Evolutionary conservation across 805 yeast species (phyloP).

Genomic region (Hanseniaspora mollemarum): DNA sequence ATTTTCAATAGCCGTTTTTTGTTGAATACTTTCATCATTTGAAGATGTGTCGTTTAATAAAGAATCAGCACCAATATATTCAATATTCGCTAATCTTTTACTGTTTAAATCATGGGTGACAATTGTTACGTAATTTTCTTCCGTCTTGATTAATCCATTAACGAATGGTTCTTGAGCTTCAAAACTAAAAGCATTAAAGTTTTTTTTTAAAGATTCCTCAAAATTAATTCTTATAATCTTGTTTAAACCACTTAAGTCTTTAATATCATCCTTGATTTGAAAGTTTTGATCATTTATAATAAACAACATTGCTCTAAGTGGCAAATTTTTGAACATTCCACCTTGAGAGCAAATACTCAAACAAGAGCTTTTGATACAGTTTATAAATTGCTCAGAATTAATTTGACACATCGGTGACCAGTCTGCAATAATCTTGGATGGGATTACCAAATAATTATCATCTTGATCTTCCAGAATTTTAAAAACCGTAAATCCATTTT

Average conservation of each 20-base stretch:
- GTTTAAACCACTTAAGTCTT: conserved; percentile 13
- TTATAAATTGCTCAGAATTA: conserved; percentile 5
- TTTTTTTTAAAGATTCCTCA: conserved; percentile 7
- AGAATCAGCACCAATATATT: conserved; percentile 57
- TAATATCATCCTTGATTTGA: conserved; percentile 17
- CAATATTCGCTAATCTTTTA: conserved; percentile 62
- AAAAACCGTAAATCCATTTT: not conserved
- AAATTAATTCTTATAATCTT: conserved; percentile 4
- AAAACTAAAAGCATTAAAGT: conserved; percentile 26
- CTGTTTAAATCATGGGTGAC: conserved; percentile 78
- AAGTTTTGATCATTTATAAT: conserved; percentile 28
- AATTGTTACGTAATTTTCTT: conserved; percentile 63
- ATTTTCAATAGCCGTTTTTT: conserved; percentile 50
- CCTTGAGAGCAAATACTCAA: conserved; percentile 12
- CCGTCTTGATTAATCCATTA: conserved; percentile 57
- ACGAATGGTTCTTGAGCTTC: conserved; percentile 78
- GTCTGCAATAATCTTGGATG: not conserved
- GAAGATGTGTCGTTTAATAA: conserved; percentile 16
- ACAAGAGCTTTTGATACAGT: conserved; percentile 6
- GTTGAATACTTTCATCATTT: conserved; percentile 35
- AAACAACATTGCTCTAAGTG: conserved; percentile 51
- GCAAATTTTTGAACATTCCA: conserved; percentile 28
- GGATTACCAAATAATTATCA: not conserved
- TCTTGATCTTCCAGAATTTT: conserved; percentile 12
- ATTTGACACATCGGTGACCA: conserved; percentile 6